These are phyloP conservation scores for Chaetomium olivaceum DNA, from an alignment of 2,329 filamentous ascomycete species.

Conservation along the genomic window DNA sequence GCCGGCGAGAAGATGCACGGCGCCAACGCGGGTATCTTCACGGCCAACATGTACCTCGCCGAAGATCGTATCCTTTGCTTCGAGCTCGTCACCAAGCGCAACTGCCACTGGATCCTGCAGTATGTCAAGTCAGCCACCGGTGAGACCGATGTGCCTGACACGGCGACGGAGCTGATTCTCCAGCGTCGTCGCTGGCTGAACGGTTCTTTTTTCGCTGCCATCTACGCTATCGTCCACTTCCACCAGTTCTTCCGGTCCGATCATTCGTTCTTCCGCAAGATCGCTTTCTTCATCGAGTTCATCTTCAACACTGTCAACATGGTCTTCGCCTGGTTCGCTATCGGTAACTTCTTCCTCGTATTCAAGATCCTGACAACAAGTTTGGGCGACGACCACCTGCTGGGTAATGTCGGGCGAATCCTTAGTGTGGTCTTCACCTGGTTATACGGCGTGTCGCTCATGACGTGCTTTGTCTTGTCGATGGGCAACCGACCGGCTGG, in stretches of 20 bases:
- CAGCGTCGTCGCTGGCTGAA: constrained; percentile 97
- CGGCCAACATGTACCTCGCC: constrained; percentile 98
- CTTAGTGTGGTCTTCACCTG: constrained; percentile 92
- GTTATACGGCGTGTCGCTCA: constrained; percentile 87
- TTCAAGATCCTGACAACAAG: constrained; percentile 95
- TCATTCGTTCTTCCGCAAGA: constrained; percentile 82
- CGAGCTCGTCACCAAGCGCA: constrained; percentile 95
- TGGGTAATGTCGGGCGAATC: constrained; percentile 76
- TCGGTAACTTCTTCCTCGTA: constrained; percentile 98
- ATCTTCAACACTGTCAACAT: constrained; percentile 93
- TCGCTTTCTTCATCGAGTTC: constrained; percentile 90
- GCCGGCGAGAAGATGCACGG: constrained; percentile 94
- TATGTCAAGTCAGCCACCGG: constrained; percentile 98
- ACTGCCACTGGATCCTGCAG: constrained; percentile 95
- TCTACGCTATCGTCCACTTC: constrained; percentile 93
- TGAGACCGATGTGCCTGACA: constrained; percentile 94
- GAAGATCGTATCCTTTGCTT: constrained; percentile 99
- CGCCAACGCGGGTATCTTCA: constrained; percentile 91
- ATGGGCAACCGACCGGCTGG: constrained; percentile 94
- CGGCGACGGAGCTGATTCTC: constrained; percentile 90
- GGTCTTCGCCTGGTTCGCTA: constrained; percentile 98
- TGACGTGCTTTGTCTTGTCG: constrained; percentile 92
- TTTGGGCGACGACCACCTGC: constrained; percentile 66
- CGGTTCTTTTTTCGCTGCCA: constrained; percentile 95
- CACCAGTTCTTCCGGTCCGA: constrained; percentile 94